A percentile compares a stretch with the other conserved stretches of the same genome.
phyloP scores from a whole-genome alignment of 169 alveolate genomes.

The Theileria equi region DNA sequence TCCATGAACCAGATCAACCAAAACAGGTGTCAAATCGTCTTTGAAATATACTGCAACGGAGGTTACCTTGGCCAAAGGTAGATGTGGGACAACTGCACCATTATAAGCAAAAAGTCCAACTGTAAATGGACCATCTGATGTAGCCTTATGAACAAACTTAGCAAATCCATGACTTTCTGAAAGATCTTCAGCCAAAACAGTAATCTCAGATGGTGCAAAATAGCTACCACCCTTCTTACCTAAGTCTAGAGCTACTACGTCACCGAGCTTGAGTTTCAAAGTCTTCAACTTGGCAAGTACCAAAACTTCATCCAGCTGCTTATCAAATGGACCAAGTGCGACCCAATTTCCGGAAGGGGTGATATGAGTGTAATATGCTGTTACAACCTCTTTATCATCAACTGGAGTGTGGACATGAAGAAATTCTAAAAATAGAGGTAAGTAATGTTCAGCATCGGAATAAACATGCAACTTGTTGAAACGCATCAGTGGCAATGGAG shows the following conservation, averaged over 20 bases:
- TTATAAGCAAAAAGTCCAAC: background rate
- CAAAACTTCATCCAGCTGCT: background rate
- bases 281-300: background rate
- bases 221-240: slow-evolving; percentile 3
- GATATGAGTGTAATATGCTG: background rate
- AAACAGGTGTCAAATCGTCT: background rate
- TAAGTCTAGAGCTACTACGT: background rate
- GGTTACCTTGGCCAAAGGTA: background rate
- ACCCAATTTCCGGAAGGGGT: slow-evolving; percentile 1
- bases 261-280: background rate
- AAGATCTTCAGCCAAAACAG: background rate
- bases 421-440: slow-evolving; percentile 10
- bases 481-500: background rate
- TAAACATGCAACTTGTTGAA: background rate
- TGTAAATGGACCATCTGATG: background rate
- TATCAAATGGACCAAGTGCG: background rate
- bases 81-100: background rate
- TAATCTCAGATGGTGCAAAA: background rate
- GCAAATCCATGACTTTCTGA: background rate
- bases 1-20: background rate
- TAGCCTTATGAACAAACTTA: background rate
- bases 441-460: background rate
- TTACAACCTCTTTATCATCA: no score
- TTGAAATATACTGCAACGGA: slow-evolving; percentile 7
- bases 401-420: no score